A percentile compares a stretch with the other conserved stretches of the same genome.
phyloP scores from a whole-genome alignment of 495 filamentous ascomycete species.

The Aspergillus bertholletiae region DNA sequence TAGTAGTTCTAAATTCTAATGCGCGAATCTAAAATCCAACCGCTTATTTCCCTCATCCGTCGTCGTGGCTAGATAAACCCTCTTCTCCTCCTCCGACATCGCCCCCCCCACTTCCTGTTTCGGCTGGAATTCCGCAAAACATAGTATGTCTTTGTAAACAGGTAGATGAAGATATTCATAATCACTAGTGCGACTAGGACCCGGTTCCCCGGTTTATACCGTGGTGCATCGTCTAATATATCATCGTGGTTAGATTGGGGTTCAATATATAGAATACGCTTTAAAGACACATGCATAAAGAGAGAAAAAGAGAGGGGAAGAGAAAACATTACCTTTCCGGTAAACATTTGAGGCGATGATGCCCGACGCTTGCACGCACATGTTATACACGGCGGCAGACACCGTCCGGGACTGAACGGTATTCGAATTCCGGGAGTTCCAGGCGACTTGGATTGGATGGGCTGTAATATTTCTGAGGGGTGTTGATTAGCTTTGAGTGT shows the following conservation, averaged over 20 bases:
- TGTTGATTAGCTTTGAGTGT: no score
- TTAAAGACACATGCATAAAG: not conserved
- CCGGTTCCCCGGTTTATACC: constrained; percentile 49
- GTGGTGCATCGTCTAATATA: constrained; percentile 46
- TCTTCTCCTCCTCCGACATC: constrained; percentile 19
- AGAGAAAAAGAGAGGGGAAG: not conserved
- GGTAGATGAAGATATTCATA: constrained; percentile 35
- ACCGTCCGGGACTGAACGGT: constrained; percentile 54
- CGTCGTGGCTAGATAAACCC: constrained; percentile 26
- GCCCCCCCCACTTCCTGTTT: constrained; percentile 14
- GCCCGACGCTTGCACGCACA: constrained; percentile 43
- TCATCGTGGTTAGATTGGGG: no score
- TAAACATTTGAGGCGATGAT: constrained; percentile 58
- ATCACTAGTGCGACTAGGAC: constrained; percentile 43
- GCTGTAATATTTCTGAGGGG: not conserved
- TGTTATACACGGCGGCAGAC: constrained; percentile 56
- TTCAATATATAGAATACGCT: no score
- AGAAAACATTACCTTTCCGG: constrained; percentile 37
- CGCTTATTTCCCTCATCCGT: constrained; percentile 36
- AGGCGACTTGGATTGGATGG: constrained; percentile 31
- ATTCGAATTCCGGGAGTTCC: constrained; percentile 51
- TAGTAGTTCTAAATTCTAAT: no score
- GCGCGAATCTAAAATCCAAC: constrained; percentile 33
- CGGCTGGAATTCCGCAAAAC: constrained; percentile 29
- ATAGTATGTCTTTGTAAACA: constrained; percentile 38